Evolutionary conservation across 805 yeast genomes (phyloP).

Genomic region (Pichia phayaonensis): DNA sequence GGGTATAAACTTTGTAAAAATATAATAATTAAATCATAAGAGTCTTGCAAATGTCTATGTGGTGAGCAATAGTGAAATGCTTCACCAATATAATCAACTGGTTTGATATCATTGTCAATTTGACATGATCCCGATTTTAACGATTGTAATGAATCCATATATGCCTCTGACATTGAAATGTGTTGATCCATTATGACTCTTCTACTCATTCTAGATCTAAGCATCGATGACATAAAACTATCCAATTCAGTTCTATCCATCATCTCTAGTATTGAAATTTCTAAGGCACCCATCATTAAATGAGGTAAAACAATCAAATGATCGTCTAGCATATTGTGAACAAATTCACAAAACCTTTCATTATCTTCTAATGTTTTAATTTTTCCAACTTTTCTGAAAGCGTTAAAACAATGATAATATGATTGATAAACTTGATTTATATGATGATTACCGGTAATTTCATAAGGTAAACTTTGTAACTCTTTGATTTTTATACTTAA

Average conservation of each 20-base stretch:
- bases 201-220: constrained; percentile 82
- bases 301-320: constrained; percentile 81
- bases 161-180: constrained; percentile 64
- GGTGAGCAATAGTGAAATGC: constrained; percentile 78
- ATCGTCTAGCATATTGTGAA: constrained; percentile 61
- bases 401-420: constrained; percentile 81
- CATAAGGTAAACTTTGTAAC: constrained; percentile 72
- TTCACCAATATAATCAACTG: constrained; percentile 61
- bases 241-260: constrained; percentile 63
- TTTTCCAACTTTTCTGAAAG: constrained; percentile 64
- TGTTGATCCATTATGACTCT: constrained; percentile 91
- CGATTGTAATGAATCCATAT: constrained; percentile 26
- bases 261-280: constrained; percentile 52
- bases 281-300: constrained; percentile 88
- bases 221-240: constrained; percentile 62
- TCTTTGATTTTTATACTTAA: constrained; percentile 74
- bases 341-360: constrained; percentile 56
- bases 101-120: constrained; percentile 23
- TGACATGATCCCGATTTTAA: constrained; percentile 34
- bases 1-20: constrained; percentile 50
- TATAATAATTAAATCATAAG: constrained; percentile 42
- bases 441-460: constrained; percentile 78
- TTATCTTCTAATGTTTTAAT: constrained; percentile 71
- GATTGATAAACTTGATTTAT: constrained; percentile 79
- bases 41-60: constrained; percentile 50